Percentiles rank a stretch among this genome's conserved stretches.
Evolutionary conservation across 2,329 filamentous ascomycete genomes (phyloP).

Genomic region (Knufia fluminis): DNA sequence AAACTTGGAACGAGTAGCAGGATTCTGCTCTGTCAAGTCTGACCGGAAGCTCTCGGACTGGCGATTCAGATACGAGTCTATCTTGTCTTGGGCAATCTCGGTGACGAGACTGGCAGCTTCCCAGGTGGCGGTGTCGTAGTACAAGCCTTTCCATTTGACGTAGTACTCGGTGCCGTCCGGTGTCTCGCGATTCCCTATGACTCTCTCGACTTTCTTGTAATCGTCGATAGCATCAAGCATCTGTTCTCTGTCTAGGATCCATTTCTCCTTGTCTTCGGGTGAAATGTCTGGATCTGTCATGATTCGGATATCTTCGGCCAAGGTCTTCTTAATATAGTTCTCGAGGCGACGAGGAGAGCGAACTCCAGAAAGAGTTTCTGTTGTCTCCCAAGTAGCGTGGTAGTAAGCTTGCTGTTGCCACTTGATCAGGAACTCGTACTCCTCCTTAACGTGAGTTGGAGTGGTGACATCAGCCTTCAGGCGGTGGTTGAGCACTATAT

Average conservation of each 20-base stretch:
- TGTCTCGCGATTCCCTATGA: constrained; percentile 73
- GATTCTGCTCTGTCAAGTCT: constrained; percentile 65
- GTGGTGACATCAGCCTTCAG: constrained; percentile 55
- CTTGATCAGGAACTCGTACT: constrained; percentile 89
- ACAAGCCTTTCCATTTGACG: constrained; percentile 93
- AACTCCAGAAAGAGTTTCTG: constrained; percentile 62
- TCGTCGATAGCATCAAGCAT: constrained; percentile 81
- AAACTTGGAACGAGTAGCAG: constrained; percentile 63
- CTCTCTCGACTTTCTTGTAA: constrained; percentile 83
- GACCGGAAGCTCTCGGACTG: constrained; percentile 72
- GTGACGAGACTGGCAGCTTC: constrained; percentile 68
- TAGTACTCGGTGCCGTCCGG: constrained; percentile 80
- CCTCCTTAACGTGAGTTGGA: constrained; percentile 46
- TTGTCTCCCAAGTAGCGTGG: constrained; percentile 90
- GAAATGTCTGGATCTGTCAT: constrained; percentile 64
- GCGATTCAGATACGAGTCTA: constrained; percentile 83
- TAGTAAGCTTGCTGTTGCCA: constrained; percentile 95
- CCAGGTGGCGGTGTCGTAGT: constrained; percentile 94
- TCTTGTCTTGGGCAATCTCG: constrained; percentile 72
- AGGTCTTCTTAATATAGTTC: constrained; percentile 82
- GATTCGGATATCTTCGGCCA: constrained; percentile 71
- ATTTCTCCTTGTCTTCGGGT: constrained; percentile 83
- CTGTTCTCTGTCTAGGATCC: constrained; percentile 87
- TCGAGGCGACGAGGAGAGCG: constrained; percentile 83
- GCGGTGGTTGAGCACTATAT: constrained; percentile 81